Evolutionary conservation across 176 grass and related monocot genomes (phyloP).

Genomic region (Phyllostachys edulis): DNA sequence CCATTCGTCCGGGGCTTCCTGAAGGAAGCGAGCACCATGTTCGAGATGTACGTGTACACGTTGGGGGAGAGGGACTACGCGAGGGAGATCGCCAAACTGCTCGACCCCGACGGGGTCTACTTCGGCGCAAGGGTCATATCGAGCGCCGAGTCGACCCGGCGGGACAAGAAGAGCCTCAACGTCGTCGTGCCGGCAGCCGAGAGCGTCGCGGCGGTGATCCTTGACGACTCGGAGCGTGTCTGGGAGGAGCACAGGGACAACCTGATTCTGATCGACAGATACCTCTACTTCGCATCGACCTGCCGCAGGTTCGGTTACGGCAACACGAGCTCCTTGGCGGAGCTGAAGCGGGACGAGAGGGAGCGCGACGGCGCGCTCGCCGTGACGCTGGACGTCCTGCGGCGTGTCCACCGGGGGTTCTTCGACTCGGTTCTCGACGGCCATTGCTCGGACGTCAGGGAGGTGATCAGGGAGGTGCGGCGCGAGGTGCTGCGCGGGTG

Average conservation of each 20-base stretch:
- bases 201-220: conserved; percentile 43
- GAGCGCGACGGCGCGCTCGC: conserved; percentile 56
- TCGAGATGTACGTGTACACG: conserved; percentile 71
- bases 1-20: conserved; percentile 57
- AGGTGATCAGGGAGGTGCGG: background rate
- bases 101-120: conserved; percentile 58
- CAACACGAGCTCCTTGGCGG: conserved; percentile 48
- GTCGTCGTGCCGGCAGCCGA: conserved; percentile 54
- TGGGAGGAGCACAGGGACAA: conserved; percentile 63
- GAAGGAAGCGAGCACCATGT: conserved; percentile 48
- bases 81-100: conserved; percentile 40
- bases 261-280: conserved; percentile 69
- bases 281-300: conserved; percentile 59
- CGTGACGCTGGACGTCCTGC: conserved; percentile 46
- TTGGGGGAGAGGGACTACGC: conserved; percentile 50
- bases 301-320: conserved; percentile 30
- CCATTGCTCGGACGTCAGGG: background rate
- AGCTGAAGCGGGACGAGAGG: conserved; percentile 52
- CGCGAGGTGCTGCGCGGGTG: conserved; percentile 50
- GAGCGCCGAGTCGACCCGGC: conserved; percentile 41
- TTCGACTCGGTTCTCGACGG: conserved; percentile 41
- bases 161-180: conserved; percentile 55
- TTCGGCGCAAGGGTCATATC: conserved; percentile 57
- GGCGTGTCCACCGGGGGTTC: conserved; percentile 47
- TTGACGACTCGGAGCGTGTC: conserved; percentile 56